Base-by-base conservation (phyloP, 768 basidiomycete genomes). In the Termitomyces sp. region DNA sequence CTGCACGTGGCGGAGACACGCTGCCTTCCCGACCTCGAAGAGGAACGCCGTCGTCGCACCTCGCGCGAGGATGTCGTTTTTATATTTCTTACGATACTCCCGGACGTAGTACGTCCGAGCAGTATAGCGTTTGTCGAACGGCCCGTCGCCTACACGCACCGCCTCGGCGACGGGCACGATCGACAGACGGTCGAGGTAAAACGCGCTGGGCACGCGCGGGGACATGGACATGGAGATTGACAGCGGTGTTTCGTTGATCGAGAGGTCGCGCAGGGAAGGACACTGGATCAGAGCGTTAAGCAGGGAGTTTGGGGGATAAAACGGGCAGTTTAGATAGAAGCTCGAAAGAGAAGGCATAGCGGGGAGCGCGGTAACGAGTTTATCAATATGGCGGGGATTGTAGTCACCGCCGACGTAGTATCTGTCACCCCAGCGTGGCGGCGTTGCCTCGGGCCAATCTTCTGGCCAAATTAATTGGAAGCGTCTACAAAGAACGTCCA, bases 391-490 rank as follows among this genome's bases (percentile, higher is more conserved):
- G 45, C 66, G 65, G 35, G 73, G 72, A 41, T 66, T 60, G 38
- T 72, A 71, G 49, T 69, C 67, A 5, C 72, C 72, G 1, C 68
- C 66, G 12, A 64, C 52, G 35, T 69, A 69, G 54, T 67, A 70
- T 43, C 66, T 68, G 50, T 70, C 68, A 40, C 73, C 75, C 70
- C 70, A 74, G n/a, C 68, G 66, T 1, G 74, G 72, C 7, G 72
- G 74, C 5, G 64, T 62, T 11, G 71, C 60, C 46, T 77, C 75
- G 3, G 72, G 71, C 75, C 75, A 76, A 46, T 74, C 70, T 57
- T 76, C 75, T 11, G 75, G 75, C 75, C 75, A 77, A 41, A 71
- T 64, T 3, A 77, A 60, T 49, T 66, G 62, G 35, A 77, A 70
- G 22, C 61, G 65, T 57, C 75, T 75, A 53, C 3, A 38, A 48